Evolutionary conservation across 2,329 filamentous ascomycete species (phyloP), one percentile per base, ranked within the genome.

Genomic region (Trichophyton schoenleinii): DNA sequence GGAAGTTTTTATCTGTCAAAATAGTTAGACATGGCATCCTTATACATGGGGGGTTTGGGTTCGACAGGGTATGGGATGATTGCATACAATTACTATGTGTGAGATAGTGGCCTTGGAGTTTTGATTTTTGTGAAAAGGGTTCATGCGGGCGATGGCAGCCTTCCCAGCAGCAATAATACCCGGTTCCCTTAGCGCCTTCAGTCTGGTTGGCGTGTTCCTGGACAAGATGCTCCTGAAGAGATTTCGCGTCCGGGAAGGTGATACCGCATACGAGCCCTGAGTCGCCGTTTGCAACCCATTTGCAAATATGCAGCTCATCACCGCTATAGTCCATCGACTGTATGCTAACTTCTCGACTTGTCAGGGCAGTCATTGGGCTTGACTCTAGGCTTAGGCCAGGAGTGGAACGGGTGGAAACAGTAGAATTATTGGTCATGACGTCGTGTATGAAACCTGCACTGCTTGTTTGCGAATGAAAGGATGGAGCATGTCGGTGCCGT

Each of bases 61-160:
- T 38, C 11, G 20, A 36, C 1, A 11, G 42, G 18, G 22, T 31
- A 44, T 44, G 34, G 57, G 28, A 31, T 31, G 7, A 7, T 20
- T 9, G 60, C 72, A 53, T 69, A 76, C 74, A 73, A 60, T 77
- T 77, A 64, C 74, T 77, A 63, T 77, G 74, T 9, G 74, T 77
- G 31, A 77, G 62, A 59, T 75, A 77, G 63, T 77, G 74, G 2
- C 74, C 74, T 59, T 77, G 74, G 7, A 77, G 68, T 60, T 77
- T 77, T 2, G 74, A 76, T 63, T 77, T 77, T 61, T 77, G 74
- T 15, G 74, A 77, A 60, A 77, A 77, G 1, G 74, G 74, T 58
- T 76, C 74, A 60, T 75, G 65, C 1, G 74, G 74, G 1, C 74
- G 73, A 61, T 73, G 71, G 18, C 74, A 77, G 5, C 73, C 73